Evolutionary conservation across 441 rosid genomes (phyloP), one percentile per base, ranked within the genome.

Genomic region (Aquilaria agallochum): DNA sequence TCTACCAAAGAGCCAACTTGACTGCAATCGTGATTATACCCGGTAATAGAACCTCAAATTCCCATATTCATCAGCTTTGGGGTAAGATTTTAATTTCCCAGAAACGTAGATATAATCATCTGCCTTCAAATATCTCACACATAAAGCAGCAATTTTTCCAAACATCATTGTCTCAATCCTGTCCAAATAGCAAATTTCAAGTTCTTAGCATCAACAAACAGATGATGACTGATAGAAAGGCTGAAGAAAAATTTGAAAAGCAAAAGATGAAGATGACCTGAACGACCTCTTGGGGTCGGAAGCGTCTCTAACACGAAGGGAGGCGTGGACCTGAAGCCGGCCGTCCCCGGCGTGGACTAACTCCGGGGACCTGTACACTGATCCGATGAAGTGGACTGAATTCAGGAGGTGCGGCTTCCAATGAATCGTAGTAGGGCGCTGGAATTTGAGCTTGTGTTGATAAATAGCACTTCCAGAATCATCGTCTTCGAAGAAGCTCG

Each of bases 101-200:
- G 85, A 79, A 60, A 94, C 92, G 74, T 70, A 82, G 9, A 87
- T 68, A 15, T 56, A 60, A 75, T 90, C 98, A 63, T 85, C 70
- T 31, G 40, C 80, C 70, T 78, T 81, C 73, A 90, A 44, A 78
- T 88, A 82, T 49, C 72, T 63, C 14, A 75, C 15, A 34, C 88
- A 89, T 56, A 50, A 68, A 64, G 65, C 60, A 13, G 88, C 96
- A 66, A 84, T 61, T 46, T 66, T 74, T 2, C 58, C 67, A 87
- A 82, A 70, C 82, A 84, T 77, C 11, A 46, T 52, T 74, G 89
- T 72, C 31, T 2, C 11, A 58, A 90, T 71, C 73, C 98, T 90
- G 78, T 33, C 44, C 15, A 40, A 60, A 20, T 45, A 50, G 13
- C 51, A 13, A 49, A 13, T 11, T 27, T 36, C 31, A 2, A 45